Evolutionary conservation across 805 yeast species (phyloP), one percentile per base, ranked within the genome.

Genomic region (Candida wancherniae): DNA sequence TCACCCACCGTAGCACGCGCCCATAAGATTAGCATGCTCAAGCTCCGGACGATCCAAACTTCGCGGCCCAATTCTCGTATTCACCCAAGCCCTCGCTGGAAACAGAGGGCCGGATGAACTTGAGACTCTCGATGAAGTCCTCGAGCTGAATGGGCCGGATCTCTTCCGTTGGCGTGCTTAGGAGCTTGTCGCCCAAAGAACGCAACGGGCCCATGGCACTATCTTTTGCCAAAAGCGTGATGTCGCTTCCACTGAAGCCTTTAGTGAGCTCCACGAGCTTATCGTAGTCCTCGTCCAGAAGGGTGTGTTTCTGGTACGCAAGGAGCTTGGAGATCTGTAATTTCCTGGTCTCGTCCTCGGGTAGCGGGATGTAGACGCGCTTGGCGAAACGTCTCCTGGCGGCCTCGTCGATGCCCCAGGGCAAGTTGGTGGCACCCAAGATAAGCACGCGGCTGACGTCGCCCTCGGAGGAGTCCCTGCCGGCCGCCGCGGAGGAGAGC

Each of bases 131-230:
- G 34, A 69, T 66, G 52, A 92, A 90, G 55, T 90, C 98, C 6
- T 62, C 62, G 29, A 86, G 58, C 14, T 69, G 66, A 30, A 92
- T 75, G 0, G 95, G 80, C 32, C 97, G 64, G 33, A 90, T 87
- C 37, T 76, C 77, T 33, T 81, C 84, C 20, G 85, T 77, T 2
- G 84, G 69, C 1, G 79, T 73, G 51, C 63, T 56, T 41, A 90
- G 65, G 33, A 90, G 69, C 26, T 80, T 77, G 37, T 90, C 97
- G 2, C 97, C 97, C 15, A 90, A 61, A 23, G 86, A 81, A 41
- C 98, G 69, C 21, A 92, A 63, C 2, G 98, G 97, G 1, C 96
- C 96, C 97, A 90, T 88, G 1, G 98, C 97, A 3, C 96, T 94
- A 55, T 90, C 97, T 57, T 88, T 92, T 2, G 97, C 95, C 38